Percentiles rank a stretch among this genome's conserved stretches.
phyloP scores from a whole-genome alignment of 345 rosid species.

The Murraya koenigii region DNA sequence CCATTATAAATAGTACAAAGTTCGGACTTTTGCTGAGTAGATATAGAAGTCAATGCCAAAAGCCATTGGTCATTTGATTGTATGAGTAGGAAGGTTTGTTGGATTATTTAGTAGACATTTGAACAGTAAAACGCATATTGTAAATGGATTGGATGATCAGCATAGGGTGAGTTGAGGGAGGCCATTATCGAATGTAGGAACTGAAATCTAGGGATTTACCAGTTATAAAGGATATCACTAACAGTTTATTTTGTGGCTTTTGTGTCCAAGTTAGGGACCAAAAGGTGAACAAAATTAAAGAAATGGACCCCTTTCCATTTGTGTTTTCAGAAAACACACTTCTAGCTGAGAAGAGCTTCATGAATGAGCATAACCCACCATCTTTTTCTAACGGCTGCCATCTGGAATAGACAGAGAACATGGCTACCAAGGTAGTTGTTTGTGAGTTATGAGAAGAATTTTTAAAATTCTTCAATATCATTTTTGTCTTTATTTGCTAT shows the following conservation, averaged over 20 bases:
- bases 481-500: background rate
- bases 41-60: background rate
- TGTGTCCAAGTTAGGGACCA: constrained; percentile 47
- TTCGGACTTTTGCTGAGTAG: background rate
- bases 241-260: constrained; percentile 10
- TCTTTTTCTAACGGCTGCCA: constrained; percentile 35
- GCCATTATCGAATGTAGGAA: background rate
- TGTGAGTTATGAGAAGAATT: background rate
- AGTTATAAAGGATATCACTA: background rate
- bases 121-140: background rate
- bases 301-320: constrained; percentile 31
- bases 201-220: background rate
- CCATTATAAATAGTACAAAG: background rate
- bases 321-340: constrained; percentile 55
- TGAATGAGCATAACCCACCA: constrained; percentile 28
- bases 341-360: constrained; percentile 53
- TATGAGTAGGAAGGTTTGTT: background rate
- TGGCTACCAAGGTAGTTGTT: constrained; percentile 37
- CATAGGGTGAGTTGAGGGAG: background rate
- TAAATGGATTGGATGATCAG: background rate
- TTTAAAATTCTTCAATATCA: background rate
- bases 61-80: background rate
- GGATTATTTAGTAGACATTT: background rate
- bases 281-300: constrained; percentile 48
- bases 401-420: constrained; percentile 32